phyloP scores from a whole-genome alignment of 2,329 filamentous ascomycete species.

The Ophiostoma sp. region DNA sequence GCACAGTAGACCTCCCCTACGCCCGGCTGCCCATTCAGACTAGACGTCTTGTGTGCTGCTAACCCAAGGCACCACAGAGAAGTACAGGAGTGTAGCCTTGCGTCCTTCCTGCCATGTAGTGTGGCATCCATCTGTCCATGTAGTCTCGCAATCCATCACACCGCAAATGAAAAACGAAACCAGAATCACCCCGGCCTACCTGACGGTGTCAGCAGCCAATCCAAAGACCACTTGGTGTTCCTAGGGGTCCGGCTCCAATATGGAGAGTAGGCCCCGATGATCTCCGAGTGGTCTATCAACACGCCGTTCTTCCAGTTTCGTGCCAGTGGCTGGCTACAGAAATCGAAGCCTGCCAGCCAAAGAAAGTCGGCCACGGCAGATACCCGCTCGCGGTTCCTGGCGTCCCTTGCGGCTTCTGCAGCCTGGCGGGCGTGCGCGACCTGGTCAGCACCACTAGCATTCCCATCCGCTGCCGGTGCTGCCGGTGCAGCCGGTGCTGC shows the following conservation, averaged over 20 bases:
- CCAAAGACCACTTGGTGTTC: neutral
- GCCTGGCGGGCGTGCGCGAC: neutral
- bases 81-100: too few species aligned
- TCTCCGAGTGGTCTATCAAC: conserved; percentile 18
- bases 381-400: conserved; percentile 13
- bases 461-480: neutral
- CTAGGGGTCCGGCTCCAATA: conserved; percentile 2
- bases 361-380: conserved; percentile 18
- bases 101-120: too few species aligned
- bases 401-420: conserved; percentile 6
- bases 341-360: conserved; percentile 16
- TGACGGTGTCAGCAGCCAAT: neutral
- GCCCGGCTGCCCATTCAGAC: too few species aligned
- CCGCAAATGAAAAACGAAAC: too few species aligned
- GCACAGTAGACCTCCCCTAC: too few species aligned
- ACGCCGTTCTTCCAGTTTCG: conserved; percentile 21
- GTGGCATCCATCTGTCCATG: too few species aligned
- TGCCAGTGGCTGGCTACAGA: conserved; percentile 11
- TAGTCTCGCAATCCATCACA: too few species aligned
- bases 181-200: too few species aligned
- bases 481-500: too few species aligned
- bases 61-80: too few species aligned
- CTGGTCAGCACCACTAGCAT: neutral
- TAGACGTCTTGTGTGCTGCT: too few species aligned
- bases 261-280: conserved; percentile 15